phyloP scores from a whole-genome alignment of 306 rosid genomes.

The Trifolium dubium region DNA sequence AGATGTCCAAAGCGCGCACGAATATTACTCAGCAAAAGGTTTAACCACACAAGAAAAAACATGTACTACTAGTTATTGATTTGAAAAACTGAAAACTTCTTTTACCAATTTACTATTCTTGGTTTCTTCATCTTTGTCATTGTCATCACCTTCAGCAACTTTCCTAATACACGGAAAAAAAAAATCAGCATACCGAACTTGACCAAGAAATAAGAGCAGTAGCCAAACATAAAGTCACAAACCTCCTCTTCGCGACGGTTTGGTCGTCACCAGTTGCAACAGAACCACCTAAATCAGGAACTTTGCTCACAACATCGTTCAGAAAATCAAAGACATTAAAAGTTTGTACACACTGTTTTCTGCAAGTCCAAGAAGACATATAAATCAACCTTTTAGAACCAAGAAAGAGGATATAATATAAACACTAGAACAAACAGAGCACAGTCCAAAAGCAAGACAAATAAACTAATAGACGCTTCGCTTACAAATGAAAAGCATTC shows the following conservation, averaged over 20 bases:
- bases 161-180: conserved; percentile 57
- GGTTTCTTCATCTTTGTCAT: conserved; percentile 61
- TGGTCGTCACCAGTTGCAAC: conserved; percentile 62
- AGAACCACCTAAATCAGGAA: conserved; percentile 81
- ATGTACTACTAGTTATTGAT: background rate
- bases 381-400: conserved; percentile 22
- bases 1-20: background rate
- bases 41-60: conserved; percentile 3
- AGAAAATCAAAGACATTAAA: conserved; percentile 77
- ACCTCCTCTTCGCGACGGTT: conserved; percentile 70
- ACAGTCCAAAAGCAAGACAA: conserved; percentile 23
- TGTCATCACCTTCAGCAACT: conserved; percentile 56
- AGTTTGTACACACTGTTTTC: conserved; percentile 77
- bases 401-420: conserved; percentile 5
- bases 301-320: conserved; percentile 76
- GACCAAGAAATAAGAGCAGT: conserved; percentile 21
- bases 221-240: conserved; percentile 31
- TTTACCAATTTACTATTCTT: conserved; percentile 62
- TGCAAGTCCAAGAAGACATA: conserved; percentile 44
- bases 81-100: background rate
- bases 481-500: conserved; percentile 85
- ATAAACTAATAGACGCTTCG: conserved; percentile 25
- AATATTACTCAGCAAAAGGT: conserved; percentile 21
- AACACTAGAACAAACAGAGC: conserved; percentile 28
- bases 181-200: conserved; percentile 26